Base-by-base conservation (phyloP, 208 protist genomes). In the Acanthamoeba royreba region DNA sequence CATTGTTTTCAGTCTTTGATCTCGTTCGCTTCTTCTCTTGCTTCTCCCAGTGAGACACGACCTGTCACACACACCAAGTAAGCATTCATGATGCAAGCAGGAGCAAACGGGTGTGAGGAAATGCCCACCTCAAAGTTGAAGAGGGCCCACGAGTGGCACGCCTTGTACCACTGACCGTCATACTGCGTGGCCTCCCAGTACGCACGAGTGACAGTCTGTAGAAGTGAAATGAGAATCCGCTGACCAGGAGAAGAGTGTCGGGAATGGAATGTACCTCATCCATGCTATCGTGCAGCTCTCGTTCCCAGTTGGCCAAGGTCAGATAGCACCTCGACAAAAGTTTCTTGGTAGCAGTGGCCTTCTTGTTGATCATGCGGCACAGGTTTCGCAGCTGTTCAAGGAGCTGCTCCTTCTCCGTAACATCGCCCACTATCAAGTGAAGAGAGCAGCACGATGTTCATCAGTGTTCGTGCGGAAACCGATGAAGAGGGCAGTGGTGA, bases 251-350 rank as follows among this genome's bases (percentile, higher is more conserved):
- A 63, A 63, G n/a, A 83, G 35, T 31, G 72, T 22, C 19, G n/a
- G 35, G n/a, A 31, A 83, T 15, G n/a, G 72, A 83, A n/a, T 9
- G 42, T n/a, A 63, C 89, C 55, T 96, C 93, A 7, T 49, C 90
- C 25, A 96, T 55, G 25, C 25, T n/a, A 17, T 96, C 94, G 58
- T 93, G 7, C 25, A 96, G 49, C 66, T 61, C 90, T 77, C 61
- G 19, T 53, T 93, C 53, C 97, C 97, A 98, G 31, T 95, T 22
- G 49, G 95, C 96, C 33, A 97, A 63, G 45, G 96, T 96, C 4
- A 97, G 88, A 66, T 95, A 94, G 87, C 94, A 96, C 17, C 95
- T 92, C 35, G 95, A 92, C 89, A 95, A 74, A 72, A 96, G 88
- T 11, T 40, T 74, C 28, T 92, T 74, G 55, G 53, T 79, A 11